Evolutionary conservation across 768 basidiomycete genomes (phyloP), one percentile per base, ranked within the genome.

Genomic region (Lactarius vividus): DNA sequence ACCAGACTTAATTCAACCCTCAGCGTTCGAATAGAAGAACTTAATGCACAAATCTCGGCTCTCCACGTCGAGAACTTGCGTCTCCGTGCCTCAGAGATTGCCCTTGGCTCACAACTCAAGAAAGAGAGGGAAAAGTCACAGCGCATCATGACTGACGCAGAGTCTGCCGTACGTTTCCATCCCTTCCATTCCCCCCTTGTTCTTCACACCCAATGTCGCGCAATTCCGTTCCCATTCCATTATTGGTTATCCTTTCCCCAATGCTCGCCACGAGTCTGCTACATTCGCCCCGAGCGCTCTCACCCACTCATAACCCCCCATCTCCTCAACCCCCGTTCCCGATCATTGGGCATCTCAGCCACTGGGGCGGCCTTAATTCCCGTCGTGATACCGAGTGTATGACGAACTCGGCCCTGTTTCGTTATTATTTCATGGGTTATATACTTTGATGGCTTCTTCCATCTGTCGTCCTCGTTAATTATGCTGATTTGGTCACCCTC

Each of bases 41-140:
- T 93, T 62, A 90, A 92, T 74, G 82, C 86, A 42, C 88, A 93
- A 77, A 88, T 94, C 76, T 88, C 91, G 55, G 82, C 83, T n/a
- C 83, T 94, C 57, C 87, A 91, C 65, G 85, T 87, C 67, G 91
- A 94, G 80, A 94, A 94, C 76, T 83, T 93, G 59, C 85, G 89
- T 62, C 80, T 94, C 70, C 87, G 89, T 64, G 86, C 90, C 71
- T 89, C 89, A 23, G 89, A 92, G 77, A 90, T 92, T 71, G 83
- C 88, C 13, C 84, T 94, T 59, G 78, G 83, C 5, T 78, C 88
- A 26, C 88, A 92, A 73, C 84, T 94, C 65, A 92, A 89, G 79
- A 86, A 85, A 72, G 92, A 93, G 74, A 84, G 85, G 59, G 89
- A 90, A 75, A 92, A 87, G 75, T 88, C 89, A 20, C 80, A 83